Percentiles rank a stretch among this genome's conserved stretches.
Evolutionary conservation across 2,329 filamentous ascomycete species (phyloP).

Genomic region (Trichoderma lentiforme): DNA sequence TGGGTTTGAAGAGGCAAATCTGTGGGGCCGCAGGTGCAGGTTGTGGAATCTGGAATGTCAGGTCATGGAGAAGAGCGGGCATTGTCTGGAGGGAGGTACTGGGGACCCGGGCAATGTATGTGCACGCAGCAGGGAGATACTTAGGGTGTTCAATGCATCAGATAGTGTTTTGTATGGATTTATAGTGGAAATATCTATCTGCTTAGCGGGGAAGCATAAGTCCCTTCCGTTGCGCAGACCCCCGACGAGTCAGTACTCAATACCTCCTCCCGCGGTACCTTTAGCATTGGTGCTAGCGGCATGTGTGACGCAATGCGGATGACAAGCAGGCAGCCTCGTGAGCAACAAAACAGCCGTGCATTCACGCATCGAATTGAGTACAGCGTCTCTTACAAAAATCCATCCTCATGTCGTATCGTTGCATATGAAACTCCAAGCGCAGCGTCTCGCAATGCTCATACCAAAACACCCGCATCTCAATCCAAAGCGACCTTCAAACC

Average conservation of each 20-base stretch:
- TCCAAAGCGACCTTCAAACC: background rate
- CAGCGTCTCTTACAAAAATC: too few relatives aligned
- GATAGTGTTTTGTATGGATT: background rate
- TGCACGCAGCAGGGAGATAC: background rate
- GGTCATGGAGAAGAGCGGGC: background rate
- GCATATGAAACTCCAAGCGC: background rate
- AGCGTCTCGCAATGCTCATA: background rate
- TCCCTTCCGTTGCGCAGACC: background rate
- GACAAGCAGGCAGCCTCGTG: background rate
- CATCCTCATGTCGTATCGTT: background rate
- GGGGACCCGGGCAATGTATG: background rate
- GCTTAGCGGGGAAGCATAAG: background rate
- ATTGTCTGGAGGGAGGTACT: background rate
- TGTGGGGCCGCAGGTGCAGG: background rate
- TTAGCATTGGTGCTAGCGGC: background rate
- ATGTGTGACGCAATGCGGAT: conserved; percentile 16
- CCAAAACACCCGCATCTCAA: background rate
- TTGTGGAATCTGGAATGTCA: conserved; percentile 10
- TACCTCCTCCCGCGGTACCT: background rate
- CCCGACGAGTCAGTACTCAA: background rate
- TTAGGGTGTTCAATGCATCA: background rate
- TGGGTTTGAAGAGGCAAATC: background rate
- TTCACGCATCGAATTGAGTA: too few relatives aligned
- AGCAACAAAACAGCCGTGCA: background rate
- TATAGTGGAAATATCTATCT: background rate